Base-by-base conservation (phyloP, 2,329 filamentous ascomycete species). In the Fusarium clavum region DNA sequence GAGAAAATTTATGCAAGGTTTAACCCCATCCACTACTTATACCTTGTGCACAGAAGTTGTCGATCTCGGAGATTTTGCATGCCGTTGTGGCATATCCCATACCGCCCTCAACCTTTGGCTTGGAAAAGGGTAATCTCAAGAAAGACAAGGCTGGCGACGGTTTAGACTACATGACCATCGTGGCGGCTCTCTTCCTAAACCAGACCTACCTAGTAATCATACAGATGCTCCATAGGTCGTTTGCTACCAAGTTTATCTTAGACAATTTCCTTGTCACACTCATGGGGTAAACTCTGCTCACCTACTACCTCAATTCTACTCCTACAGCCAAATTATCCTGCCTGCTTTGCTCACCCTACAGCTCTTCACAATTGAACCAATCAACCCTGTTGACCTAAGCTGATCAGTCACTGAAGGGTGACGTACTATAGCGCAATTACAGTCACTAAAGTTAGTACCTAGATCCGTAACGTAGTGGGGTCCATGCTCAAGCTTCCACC, bases 391-490 rank as follows among this genome's bases (percentile, higher is more conserved):
- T 38, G 18, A n/a, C 34, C 9, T 38, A 18, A 38, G 34, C 61
- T 53, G 52, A 47, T 52, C 18, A 58, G 18, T 43, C 25, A 20
- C 34, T 48, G 13, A 30, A 48, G 45, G 10, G 49, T 52, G 34
- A 58, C 32, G 57, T 62, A 48, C 54, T 58, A 62, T 61, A 67
- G 55, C 41, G 41, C 20, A 24, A 22, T 41, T 32, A 32, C 38
- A 20, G n/a, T 45, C 38, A 60, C n/a, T 29, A n/a, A 29, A 27
- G 40, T 49, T 43, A 44, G 49, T 49, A 51, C 27, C 8, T 41
- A 30, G 29, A 44, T 44, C 41, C 41, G 41, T 44, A 25, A 25
- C 25, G 25, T 29, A 16, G 41, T 44, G 41, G 41, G 41, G 18
- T 44, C 34, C 10, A 38, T n/a, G 34, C 34, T n/a, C 34, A 38